These are phyloP conservation scores for Kwoniella heveanensis DNA, from an alignment of 768 basidiomycete species.

Conservation along the genomic window DNA sequence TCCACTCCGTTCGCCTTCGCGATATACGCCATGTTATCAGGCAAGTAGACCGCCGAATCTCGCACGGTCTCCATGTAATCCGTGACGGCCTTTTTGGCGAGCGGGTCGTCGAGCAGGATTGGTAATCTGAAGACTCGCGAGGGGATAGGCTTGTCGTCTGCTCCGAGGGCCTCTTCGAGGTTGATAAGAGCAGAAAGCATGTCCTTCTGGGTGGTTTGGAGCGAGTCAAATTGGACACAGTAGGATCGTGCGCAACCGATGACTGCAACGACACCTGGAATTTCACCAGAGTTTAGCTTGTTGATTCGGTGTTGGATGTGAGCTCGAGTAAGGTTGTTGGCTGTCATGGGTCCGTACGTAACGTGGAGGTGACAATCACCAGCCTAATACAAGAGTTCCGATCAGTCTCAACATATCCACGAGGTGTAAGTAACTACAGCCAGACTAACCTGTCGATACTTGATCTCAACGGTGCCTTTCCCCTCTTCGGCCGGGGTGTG, in stretches of 20 bases:
- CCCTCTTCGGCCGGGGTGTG: conserved; percentile 34
- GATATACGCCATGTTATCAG: conserved; percentile 70
- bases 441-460: conserved; percentile 63
- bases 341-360: conserved; percentile 64
- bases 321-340: conserved; percentile 64
- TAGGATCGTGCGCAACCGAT: conserved; percentile 63
- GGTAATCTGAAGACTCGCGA: conserved; percentile 66
- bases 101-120: conserved; percentile 66
- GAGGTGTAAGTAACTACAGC: too few relatives aligned
- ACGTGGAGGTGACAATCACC: conserved; percentile 68
- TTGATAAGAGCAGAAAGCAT: conserved; percentile 60
- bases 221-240: conserved; percentile 63
- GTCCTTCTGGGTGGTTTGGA: conserved; percentile 58
- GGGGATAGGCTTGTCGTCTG: conserved; percentile 59
- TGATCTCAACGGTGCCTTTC: conserved; percentile 55
- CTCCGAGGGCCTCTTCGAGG: conserved; percentile 57
- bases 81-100: conserved; percentile 63
- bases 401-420: too few relatives aligned
- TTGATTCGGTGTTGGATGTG: conserved; percentile 62
- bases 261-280: conserved; percentile 61
- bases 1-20: conserved; percentile 66
- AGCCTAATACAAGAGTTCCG: conserved; percentile 58
- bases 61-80: conserved; percentile 64
- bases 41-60: conserved; percentile 67
- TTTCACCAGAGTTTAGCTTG: conserved; percentile 53